phyloP scores from a whole-genome alignment of 1,139 yeast genomes.

The Diutina catenulata region DNA sequence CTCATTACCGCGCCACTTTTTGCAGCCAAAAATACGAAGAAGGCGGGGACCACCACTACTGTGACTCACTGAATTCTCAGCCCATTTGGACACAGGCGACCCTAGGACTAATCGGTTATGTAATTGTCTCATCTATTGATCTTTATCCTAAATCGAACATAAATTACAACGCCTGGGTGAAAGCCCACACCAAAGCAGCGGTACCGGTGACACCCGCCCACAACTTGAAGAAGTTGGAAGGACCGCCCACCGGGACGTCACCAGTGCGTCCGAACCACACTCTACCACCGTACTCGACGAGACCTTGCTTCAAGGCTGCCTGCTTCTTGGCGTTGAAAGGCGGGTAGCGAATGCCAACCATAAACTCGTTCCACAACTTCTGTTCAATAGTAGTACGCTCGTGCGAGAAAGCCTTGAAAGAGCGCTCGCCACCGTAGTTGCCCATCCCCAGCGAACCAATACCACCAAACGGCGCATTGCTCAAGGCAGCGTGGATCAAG shows the following conservation, averaged over 20 bases:
- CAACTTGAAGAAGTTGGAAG: slow-evolving; percentile 19
- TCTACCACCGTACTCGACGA: slow-evolving; percentile 18
- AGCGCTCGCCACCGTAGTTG: slow-evolving; percentile 67
- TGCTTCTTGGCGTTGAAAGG: slow-evolving; percentile 39
- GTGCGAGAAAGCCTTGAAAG: slow-evolving; percentile 68
- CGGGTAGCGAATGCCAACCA: slow-evolving; percentile 55
- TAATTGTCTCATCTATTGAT: too few relatives aligned
- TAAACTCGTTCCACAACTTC: slow-evolving; percentile 52
- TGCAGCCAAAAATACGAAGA: too few relatives aligned
- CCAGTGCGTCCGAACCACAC: slow-evolving; percentile 28
- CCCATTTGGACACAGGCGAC: too few relatives aligned
- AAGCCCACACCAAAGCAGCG: slow-evolving; percentile 15
- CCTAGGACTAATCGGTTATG: too few relatives aligned
- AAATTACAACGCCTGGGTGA: slow-evolving; percentile 8
- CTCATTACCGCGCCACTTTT: too few relatives aligned
- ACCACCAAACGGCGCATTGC: slow-evolving; percentile 87
- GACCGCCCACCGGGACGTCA: slow-evolving; percentile 25
- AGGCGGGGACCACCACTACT: too few relatives aligned
- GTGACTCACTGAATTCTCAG: too few relatives aligned
- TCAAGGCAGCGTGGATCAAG: slow-evolving; percentile 57
- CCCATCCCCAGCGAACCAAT: slow-evolving; percentile 76
- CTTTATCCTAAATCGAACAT: too few relatives aligned
- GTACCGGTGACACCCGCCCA: slow-evolving; percentile 25
- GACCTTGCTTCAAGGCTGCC: slow-evolving; percentile 15
- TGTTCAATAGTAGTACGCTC: slow-evolving; percentile 60